These are phyloP conservation scores for Paramecium biaurelia DNA, from an alignment of 73 alveolate species.

Conservation along the genomic window DNA sequence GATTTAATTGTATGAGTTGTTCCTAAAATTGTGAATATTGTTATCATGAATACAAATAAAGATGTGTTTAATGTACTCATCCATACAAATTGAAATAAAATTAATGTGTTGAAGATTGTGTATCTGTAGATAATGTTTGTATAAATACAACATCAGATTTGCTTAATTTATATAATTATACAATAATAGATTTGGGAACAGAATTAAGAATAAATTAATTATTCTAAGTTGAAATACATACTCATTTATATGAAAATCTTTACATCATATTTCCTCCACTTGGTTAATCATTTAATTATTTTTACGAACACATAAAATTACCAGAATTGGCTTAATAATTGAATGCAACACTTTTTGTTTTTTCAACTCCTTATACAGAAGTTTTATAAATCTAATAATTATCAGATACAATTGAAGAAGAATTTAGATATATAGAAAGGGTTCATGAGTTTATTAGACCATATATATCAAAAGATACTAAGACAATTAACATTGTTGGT, in stretches of 20 bases:
- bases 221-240: slow-evolving; percentile 3
- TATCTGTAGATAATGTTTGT: neutral
- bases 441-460: neutral
- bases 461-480: neutral
- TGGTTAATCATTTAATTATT: neutral
- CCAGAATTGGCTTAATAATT: neutral
- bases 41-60: neutral
- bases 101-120: slow-evolving; percentile 15
- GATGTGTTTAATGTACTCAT: slow-evolving; percentile 16
- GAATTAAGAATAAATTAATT: neutral
- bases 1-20: neutral
- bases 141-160: neutral
- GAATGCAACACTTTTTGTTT: neutral
- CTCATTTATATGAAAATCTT: neutral
- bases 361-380: neutral
- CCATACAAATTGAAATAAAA: neutral
- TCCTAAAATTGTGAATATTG: neutral
- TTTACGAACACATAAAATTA: neutral
- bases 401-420: neutral
- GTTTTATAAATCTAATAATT: neutral
- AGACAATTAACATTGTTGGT: neutral
- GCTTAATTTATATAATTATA: neutral
- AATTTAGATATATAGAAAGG: neutral
- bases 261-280: neutral
- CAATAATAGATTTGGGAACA: neutral